Conservation (phyloP, 2,329 filamentous ascomycete species). For the Alternaria sp. region DNA sequence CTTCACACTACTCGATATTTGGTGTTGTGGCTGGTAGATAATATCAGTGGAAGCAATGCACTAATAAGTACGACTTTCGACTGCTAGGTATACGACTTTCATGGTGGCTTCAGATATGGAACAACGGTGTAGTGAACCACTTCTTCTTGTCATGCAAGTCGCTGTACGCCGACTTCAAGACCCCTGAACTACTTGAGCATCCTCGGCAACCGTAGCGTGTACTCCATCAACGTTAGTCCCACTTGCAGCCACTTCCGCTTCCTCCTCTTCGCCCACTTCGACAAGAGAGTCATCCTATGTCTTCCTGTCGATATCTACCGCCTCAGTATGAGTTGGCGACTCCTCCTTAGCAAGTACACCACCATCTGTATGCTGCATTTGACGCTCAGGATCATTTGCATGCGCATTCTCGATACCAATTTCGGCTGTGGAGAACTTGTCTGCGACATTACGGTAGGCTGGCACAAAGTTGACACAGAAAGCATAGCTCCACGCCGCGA, state of each 20-base stretch:
- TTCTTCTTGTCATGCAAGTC: neutral
- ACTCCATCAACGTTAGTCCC: neutral
- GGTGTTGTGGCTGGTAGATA: neutral
- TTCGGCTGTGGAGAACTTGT: constrained; percentile 58
- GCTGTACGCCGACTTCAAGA: neutral
- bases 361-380: neutral
- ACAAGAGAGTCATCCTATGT: constrained; percentile 1
- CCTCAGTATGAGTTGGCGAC: constrained; percentile 20
- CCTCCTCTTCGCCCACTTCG: neutral
- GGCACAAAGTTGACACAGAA: constrained; percentile 68
- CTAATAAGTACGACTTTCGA: neutral
- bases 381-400: constrained; percentile 42
- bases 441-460: constrained; percentile 67
- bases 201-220: neutral
- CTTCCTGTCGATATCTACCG: constrained; percentile 16
- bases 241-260: neutral
- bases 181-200: neutral
- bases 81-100: neutral
- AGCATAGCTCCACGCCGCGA: constrained; percentile 55
- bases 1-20: neutral
- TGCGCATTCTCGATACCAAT: constrained; percentile 51
- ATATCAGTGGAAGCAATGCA: neutral
- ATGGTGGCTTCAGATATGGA: neutral
- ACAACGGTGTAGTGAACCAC: neutral
- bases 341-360: constrained; percentile 16